Percentiles rank a stretch among this genome's conserved stretches.
These are phyloP conservation scores for Colletotrichum truncatum DNA, from an alignment of 2,329 filamentous ascomycete species.

Conservation along the genomic window DNA sequence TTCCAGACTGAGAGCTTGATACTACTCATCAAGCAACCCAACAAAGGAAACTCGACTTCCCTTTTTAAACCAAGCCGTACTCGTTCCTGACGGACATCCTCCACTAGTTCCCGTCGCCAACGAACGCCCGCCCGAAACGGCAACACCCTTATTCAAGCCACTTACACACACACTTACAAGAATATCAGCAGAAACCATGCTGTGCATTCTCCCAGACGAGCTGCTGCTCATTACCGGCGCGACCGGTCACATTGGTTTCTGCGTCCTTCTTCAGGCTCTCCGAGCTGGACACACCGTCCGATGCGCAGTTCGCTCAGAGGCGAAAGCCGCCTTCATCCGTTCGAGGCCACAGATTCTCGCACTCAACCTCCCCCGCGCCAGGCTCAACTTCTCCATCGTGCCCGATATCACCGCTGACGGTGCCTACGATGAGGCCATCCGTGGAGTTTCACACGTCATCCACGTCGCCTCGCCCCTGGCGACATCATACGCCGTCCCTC, in stretches of 20 bases:
- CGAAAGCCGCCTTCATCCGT: constrained; percentile 27
- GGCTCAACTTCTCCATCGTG: constrained; percentile 42
- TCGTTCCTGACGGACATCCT: constrained; percentile 3
- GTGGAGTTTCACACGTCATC: constrained; percentile 48
- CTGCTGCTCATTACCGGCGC: constrained; percentile 40
- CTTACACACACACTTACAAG: background rate
- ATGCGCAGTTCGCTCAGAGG: constrained; percentile 39
- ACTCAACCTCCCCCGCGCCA: constrained; percentile 27
- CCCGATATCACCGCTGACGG: constrained; percentile 46
- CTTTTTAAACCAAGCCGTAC: background rate
- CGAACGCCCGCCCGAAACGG: background rate
- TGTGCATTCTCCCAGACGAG: constrained; percentile 26
- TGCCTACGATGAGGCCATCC: constrained; percentile 53
- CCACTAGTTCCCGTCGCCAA: background rate
- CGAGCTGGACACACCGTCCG: constrained; percentile 39
- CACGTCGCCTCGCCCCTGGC: constrained; percentile 41
- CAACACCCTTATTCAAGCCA: background rate
- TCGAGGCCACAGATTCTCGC: constrained; percentile 25
- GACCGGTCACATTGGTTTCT: constrained; percentile 43
- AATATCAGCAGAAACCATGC: constrained; percentile 9
- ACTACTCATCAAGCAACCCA: background rate
- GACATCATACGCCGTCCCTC: constrained; percentile 64
- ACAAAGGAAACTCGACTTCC: background rate
- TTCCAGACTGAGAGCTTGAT: background rate
- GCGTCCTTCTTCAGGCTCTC: constrained; percentile 37